Conservation (phyloP, 2,329 filamentous ascomycete genomes). For the Arthroderma sp. region DNA sequence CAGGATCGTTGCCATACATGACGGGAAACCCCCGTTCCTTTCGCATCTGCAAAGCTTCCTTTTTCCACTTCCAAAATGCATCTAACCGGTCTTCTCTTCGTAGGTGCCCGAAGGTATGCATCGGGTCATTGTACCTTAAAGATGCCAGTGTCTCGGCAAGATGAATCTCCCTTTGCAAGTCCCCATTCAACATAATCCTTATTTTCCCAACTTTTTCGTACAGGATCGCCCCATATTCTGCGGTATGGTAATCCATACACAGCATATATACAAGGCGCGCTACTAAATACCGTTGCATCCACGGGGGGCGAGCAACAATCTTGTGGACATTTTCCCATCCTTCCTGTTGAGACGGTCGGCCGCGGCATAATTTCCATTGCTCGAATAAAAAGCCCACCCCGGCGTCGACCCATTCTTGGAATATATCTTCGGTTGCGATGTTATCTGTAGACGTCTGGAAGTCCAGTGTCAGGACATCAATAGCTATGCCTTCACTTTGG, state of each 20-base stretch:
- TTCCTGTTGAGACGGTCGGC: not conserved
- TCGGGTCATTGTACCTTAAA: not conserved
- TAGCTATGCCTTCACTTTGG: not conserved
- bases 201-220: not conserved
- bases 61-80: not conserved
- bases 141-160: not conserved
- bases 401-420: not conserved
- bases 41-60: not conserved
- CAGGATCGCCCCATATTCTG: not conserved
- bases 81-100: not conserved
- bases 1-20: not conserved
- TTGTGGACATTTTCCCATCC: not conserved
- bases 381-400: not conserved
- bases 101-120: not conserved
- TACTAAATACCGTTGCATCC: not conserved
- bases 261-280: not conserved
- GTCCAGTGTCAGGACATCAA: not conserved
- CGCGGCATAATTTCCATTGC: not conserved
- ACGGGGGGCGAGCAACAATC: not conserved
- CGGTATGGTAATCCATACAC: not conserved
- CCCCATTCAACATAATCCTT: not conserved
- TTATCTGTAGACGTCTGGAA: not conserved
- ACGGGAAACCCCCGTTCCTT: not conserved
- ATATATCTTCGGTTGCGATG: not conserved
- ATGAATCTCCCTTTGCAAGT: not conserved